phyloP scores from a whole-genome alignment of 257 asterid genomes.

The Leptodermis oblonga region DNA sequence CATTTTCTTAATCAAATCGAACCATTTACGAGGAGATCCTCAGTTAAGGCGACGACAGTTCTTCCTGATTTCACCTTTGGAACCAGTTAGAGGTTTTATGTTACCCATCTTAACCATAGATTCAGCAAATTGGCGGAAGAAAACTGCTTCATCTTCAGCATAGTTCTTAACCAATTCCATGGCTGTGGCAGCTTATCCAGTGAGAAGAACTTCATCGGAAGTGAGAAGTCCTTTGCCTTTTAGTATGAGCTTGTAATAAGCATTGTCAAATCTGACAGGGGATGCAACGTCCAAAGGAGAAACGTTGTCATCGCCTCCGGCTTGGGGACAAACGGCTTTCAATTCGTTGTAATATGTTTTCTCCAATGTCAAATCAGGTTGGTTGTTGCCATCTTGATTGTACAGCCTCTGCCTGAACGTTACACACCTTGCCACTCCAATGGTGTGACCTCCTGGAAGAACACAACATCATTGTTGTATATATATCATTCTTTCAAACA shows the following conservation, averaged over 20 bases:
- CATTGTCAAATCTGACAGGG: conserved; percentile 67
- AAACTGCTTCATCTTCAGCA: conserved; percentile 51
- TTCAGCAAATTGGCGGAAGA: conserved; percentile 54
- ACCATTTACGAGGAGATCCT: not conserved
- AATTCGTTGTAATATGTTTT: conserved; percentile 45
- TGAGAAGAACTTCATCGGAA: conserved; percentile 60
- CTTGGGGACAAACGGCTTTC: conserved; percentile 51
- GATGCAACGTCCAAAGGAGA: conserved; percentile 66
- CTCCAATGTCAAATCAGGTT: conserved; percentile 57
- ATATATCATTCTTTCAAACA: not conserved
- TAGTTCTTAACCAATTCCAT: conserved; percentile 46
- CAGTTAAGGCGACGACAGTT: conserved; percentile 52
- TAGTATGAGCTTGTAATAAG: conserved; percentile 56
- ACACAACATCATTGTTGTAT: not conserved
- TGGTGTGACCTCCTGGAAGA: conserved; percentile 63
- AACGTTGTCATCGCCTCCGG: conserved; percentile 63
- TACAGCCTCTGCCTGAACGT: conserved; percentile 65
- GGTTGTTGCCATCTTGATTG: conserved; percentile 61
- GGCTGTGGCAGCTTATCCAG: conserved; percentile 41
- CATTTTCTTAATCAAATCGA: not conserved
- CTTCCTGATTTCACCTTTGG: conserved; percentile 60
- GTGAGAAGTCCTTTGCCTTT: conserved; percentile 64
- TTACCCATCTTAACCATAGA: conserved; percentile 79
- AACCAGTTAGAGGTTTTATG: conserved; percentile 52
- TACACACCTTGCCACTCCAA: conserved; percentile 73